phyloP scores from a whole-genome alignment of 2,329 filamentous ascomycete genomes.

The Rutstroemia sp. region DNA sequence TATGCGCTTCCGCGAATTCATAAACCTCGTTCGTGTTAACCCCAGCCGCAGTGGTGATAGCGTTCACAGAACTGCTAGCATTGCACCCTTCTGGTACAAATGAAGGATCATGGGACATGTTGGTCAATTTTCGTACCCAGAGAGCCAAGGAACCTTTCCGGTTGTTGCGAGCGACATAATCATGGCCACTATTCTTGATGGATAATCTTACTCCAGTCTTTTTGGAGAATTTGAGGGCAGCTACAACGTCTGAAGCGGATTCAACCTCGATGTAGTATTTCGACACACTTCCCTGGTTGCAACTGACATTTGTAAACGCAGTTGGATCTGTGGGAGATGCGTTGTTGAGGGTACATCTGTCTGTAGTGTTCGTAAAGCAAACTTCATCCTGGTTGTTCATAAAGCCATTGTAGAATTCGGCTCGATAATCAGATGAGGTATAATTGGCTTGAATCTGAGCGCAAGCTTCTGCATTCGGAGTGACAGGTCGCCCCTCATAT shows the following conservation, averaged over 20 bases:
- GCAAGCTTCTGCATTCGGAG: slow-evolving; percentile 20
- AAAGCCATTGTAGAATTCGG: slow-evolving; percentile 19
- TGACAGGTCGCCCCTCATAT: slow-evolving; percentile 20
- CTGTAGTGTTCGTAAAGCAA: slow-evolving; percentile 22
- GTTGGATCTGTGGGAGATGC: slow-evolving; percentile 16
- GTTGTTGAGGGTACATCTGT: slow-evolving; percentile 27
- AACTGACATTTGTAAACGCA: slow-evolving; percentile 14
- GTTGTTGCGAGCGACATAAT: slow-evolving; percentile 22
- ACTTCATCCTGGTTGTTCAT: slow-evolving; percentile 27
- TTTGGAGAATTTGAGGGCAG: slow-evolving; percentile 36
- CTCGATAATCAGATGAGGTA: slow-evolving; percentile 22
- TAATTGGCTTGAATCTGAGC: slow-evolving; percentile 22
- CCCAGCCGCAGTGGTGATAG: slow-evolving; percentile 22
- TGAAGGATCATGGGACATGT: not conserved
- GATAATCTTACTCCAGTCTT: slow-evolving; percentile 34
- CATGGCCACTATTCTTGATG: slow-evolving; percentile 25
- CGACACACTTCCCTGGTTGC: slow-evolving; percentile 15
- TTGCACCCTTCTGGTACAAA: slow-evolving; percentile 15
- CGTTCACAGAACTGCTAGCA: slow-evolving; percentile 12
- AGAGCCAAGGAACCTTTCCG: slow-evolving; percentile 13
- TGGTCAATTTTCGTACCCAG: slow-evolving; percentile 14
- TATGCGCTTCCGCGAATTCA: slow-evolving; percentile 22
- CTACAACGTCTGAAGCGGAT: slow-evolving; percentile 36
- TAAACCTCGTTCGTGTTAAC: slow-evolving; percentile 21
- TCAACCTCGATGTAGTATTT: slow-evolving; percentile 15